phyloP scores from a whole-genome alignment of 257 asterid species.

The Scutellaria barbata region DNA sequence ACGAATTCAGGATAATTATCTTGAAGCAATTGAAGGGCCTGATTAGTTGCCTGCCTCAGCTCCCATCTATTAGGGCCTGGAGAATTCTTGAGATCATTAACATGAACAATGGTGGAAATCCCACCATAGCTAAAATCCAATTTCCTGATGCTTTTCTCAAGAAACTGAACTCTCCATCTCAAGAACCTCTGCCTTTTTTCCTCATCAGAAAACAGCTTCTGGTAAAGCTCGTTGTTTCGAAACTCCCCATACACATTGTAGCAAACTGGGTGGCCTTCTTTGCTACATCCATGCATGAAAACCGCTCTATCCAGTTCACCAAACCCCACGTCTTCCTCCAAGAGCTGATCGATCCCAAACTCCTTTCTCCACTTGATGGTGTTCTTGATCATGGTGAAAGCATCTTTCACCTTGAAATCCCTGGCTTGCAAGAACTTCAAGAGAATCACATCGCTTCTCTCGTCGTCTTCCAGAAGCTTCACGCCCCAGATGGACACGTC shows the following conservation, averaged over 20 bases:
- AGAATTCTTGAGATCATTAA: conserved; percentile 43
- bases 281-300: conserved; percentile 43
- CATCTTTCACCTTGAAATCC: conserved; percentile 41
- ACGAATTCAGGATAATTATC: conserved; percentile 55
- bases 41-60: conserved; percentile 36
- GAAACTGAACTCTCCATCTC: conserved; percentile 42
- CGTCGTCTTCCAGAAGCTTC: conserved; percentile 45
- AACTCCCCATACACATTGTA: conserved; percentile 50
- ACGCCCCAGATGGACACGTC: conserved; percentile 44
- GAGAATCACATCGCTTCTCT: conserved; percentile 34
- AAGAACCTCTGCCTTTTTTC: conserved; percentile 41
- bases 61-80: conserved; percentile 45
- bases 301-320: conserved; percentile 35
- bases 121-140: conserved; percentile 45
- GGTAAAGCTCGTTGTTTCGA: conserved; percentile 34
- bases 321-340: conserved; percentile 24
- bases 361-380: conserved; percentile 42
- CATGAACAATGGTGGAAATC: conserved; percentile 38
- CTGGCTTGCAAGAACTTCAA: conserved; percentile 48
- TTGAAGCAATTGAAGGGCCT: conserved; percentile 46
- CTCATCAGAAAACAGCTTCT: conserved; percentile 37
- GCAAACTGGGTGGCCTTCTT: conserved; percentile 46
- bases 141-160: conserved; percentile 42
- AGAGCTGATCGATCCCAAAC: conserved; percentile 34
- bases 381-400: conserved; percentile 40